A percentile compares a stretch with the other conserved stretches of the same genome.
phyloP scores from a whole-genome alignment of 2,329 filamentous ascomycete genomes.

The Dryadomyces quercivorus region DNA sequence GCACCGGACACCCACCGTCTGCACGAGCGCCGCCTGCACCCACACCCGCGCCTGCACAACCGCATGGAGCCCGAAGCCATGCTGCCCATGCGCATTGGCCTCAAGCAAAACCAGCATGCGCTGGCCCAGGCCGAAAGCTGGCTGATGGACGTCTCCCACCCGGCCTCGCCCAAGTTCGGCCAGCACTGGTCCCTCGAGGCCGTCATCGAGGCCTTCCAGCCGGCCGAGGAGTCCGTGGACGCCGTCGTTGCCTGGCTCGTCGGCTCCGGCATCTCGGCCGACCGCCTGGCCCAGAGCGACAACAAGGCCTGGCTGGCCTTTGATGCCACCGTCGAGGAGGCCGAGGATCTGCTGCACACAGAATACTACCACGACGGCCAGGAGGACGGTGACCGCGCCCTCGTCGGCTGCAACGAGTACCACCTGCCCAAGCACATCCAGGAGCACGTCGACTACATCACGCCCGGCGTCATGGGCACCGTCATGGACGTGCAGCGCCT shows the following conservation, averaged over 20 bases:
- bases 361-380: conserved; percentile 6
- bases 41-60: neutral
- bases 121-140: neutral
- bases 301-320: conserved; percentile 13
- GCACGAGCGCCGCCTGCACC: conserved; percentile 2
- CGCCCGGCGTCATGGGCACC: conserved; percentile 24
- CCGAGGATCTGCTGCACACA: conserved; percentile 11
- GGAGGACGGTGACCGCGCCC: neutral
- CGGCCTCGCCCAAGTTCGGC: conserved; percentile 19
- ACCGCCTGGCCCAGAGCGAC: conserved; percentile 2
- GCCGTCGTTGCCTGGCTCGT: conserved; percentile 20
- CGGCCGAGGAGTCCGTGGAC: conserved; percentile 18
- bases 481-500: neutral
- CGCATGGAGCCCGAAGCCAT: neutral
- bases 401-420: conserved; percentile 14
- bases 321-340: conserved; percentile 12
- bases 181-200: conserved; percentile 23
- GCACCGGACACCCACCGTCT: neutral
- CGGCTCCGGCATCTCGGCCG: conserved; percentile 13
- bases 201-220: conserved; percentile 23
- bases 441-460: conserved; percentile 42
- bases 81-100: conserved; percentile 8
- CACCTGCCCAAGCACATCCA: conserved; percentile 34
- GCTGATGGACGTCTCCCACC: conserved; percentile 11
- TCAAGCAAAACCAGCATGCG: neutral